Base-by-base conservation (phyloP, 352 stramenopile species). In the Phytopythium delawarense region DNA sequence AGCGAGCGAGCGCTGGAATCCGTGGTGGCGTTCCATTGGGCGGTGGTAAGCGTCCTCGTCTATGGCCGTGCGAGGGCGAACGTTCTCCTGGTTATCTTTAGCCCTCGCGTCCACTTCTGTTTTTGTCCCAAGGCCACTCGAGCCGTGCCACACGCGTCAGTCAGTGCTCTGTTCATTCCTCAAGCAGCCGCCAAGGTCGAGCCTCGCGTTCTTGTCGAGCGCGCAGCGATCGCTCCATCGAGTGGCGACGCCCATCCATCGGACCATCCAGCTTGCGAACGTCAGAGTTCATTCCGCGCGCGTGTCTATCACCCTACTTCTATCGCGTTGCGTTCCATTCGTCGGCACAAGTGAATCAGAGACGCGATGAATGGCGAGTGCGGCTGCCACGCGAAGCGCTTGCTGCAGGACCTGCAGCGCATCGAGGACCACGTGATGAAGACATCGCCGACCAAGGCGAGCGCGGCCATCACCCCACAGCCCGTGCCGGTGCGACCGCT, bases 341-440 rank as follows among this genome's bases (percentile, higher is more conserved):
- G 18, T 23, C 28, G 55, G 37, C 51, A 53, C 62, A 64, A 30
- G 28, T 56, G 49, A 40, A 48, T 25, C 30, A 28, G 46, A 20
- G 15, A 12, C 57, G 45, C 57, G 34, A 50, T 39, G 35, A 28
- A 57, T 20, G 51, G n/a, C 49, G 28, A 25, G 37, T 50, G 45
- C 21, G 57, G 62, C 63, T 35, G 51, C 30, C 60, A 63, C 30
- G 23, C 45, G n/a, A 20, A 66, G 44, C 58, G 50, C 8, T 59
- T 50, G 44, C 45, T 66, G 51, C n/a, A 46, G 39, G 34, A 60
- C 54, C 35, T 60, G 40, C 54, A 51, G 16, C 37, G 37, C 12
- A 34, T 60, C 23, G 54, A 60, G 54, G 23, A 18, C n/a, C 37
- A 35, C 37, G 34, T 15, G 16, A 21, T 37, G 23, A 59, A 37